Evolutionary conservation across 2,329 filamentous ascomycete species (phyloP).

Genomic region (Sporothrix luriei): DNA sequence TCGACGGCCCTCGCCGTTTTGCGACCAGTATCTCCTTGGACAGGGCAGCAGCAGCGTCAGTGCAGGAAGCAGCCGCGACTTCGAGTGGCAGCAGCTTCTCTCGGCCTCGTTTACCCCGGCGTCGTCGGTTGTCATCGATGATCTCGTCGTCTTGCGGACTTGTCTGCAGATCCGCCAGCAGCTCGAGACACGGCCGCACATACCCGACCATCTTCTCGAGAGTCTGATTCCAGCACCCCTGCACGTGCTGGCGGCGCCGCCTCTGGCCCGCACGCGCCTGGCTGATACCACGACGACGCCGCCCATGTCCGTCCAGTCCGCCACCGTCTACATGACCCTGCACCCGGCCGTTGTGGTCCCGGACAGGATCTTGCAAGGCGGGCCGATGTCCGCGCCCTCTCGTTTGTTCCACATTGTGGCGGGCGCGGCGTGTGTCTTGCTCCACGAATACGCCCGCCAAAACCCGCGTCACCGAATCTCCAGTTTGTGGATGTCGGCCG

Average conservation of each 20-base stretch:
- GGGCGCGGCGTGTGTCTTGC: background rate
- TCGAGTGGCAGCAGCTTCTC: background rate
- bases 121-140: conserved; percentile 2
- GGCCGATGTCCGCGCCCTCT: background rate
- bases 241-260: background rate
- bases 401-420: background rate
- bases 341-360: background rate
- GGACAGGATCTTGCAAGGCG: background rate
- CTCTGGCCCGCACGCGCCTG: background rate
- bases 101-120: background rate
- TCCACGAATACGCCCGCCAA: background rate
- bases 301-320: background rate
- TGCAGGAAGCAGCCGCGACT: background rate
- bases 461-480: background rate
- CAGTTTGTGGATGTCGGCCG: conserved; percentile 11
- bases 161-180: background rate
- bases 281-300: background rate
- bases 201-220: background rate
- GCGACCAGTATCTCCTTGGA: background rate
- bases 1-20: background rate
- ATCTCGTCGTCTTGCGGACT: conserved; percentile 4
- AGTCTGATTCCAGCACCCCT: background rate
- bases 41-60: background rate
- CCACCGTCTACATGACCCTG: background rate
- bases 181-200: background rate